Conservation (phyloP, 768 basidiomycete species). For the Zangia roseola region DNA sequence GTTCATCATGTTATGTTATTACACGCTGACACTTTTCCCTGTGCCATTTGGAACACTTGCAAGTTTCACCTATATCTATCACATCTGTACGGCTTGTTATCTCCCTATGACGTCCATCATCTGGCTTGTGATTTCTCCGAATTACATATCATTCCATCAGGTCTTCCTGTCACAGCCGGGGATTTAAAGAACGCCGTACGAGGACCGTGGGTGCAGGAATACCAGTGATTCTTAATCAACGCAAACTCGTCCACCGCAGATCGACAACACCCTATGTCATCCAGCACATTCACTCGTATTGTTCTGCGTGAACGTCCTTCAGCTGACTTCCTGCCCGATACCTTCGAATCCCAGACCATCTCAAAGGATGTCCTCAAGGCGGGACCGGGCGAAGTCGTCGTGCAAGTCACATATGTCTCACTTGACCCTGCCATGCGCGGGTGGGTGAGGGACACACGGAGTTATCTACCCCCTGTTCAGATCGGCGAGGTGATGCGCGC, state of each 20-base stretch:
- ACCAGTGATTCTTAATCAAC: no score
- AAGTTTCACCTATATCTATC: constrained; percentile 14
- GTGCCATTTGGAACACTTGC: constrained; percentile 9
- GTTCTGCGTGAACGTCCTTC: constrained; percentile 76
- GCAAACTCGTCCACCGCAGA: no score
- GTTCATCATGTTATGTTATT: neutral
- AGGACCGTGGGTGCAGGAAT: no score
- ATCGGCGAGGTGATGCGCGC: constrained; percentile 83
- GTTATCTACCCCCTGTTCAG: constrained; percentile 68
- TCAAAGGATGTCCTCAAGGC: constrained; percentile 54
- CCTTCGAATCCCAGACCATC: constrained; percentile 63
- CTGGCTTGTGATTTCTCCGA: neutral
- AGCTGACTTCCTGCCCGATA: constrained; percentile 65
- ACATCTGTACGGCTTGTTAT: constrained; percentile 12
- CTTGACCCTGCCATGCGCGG: constrained; percentile 89
- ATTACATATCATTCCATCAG: no score
- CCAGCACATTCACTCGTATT: constrained; percentile 55
- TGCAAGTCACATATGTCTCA: constrained; percentile 77
- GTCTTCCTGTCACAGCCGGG: no score
- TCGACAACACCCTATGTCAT: constrained; percentile 14
- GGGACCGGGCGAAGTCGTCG: constrained; percentile 54
- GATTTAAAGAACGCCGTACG: no score
- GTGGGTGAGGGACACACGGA: constrained; percentile 72
- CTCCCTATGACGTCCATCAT: no score
- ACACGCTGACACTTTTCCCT: neutral